Evolutionary conservation across 805 yeast genomes (phyloP), one percentile per base, ranked within the genome.

Genomic region (Kodamaea hsintzibuensis): DNA sequence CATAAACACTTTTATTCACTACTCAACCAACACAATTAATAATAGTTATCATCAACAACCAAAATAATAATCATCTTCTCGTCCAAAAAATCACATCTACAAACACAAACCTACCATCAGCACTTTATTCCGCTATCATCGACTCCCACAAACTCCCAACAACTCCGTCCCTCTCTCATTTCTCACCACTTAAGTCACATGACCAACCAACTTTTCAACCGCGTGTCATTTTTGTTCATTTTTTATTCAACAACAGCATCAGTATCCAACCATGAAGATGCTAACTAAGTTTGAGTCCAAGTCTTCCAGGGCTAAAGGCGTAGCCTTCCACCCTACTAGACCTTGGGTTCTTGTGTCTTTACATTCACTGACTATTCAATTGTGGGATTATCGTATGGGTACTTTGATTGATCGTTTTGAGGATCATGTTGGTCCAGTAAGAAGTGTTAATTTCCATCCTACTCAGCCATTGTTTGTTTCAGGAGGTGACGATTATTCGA

Each of bases 331-430:
- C 74, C 97, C 98, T 51, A 85, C 85, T 61, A 79, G 95, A 71
- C 98, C 99, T 55, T 95, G 97, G 98, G 90, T 91, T 56, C 80
- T 95, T 63, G 98, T 92, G 35, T 91, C 98, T 7, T 80, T 96
- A 57, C 95, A 93, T 71, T 89, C 97, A 25, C 91, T 97, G n/a
- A 91, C 97, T n/a, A 93, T 95, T 69, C 99, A 96, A 72, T 80
- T 95, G 59, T 95, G 99, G 99, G 99, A 95, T 73, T 95, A 96
- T 74, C 86, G 99, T 66, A 95, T 95, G 99, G 99, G 99, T 44
- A 91, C 98, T 2, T 76, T 95, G 68, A 85, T 95, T 68, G 98
- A 92, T 71, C 83, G 98, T 55, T 95, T 91, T 66, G 99, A 95
- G 73, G 99, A 93, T 64, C 99, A 95, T 70, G 97, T 89, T 65